Evolutionary conservation across 306 rosid genomes (phyloP), one percentile per base, ranked within the genome.

Genomic region (Vigna reflexopilosa): DNA sequence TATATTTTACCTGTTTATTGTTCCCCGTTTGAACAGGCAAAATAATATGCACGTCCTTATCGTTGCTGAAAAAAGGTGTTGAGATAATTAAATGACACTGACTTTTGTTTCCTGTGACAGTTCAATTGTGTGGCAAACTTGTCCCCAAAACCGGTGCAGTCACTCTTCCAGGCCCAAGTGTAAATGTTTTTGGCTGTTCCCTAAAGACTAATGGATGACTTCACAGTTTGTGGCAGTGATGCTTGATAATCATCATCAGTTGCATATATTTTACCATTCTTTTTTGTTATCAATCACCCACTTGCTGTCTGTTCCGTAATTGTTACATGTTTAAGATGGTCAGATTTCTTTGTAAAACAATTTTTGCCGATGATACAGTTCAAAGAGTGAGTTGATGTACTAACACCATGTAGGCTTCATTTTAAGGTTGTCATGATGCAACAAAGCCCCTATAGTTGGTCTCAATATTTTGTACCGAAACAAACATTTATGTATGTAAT

Each of bases 61-160:
- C 52, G 38, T 62, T 61, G 61, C 26, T 69, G 62, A 77, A 61
- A 54, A 62, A 63, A 62, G 67, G 42, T 10, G 10, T 22, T n/a
- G 51, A 32, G 26, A 80, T 54, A 51, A 11, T 36, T 49, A 30
- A 30, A 19, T 80, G 79, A 83, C 74, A 28, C 7, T 48, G 74
- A 77, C 32, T 57, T 81, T 80, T 78, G 64, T 50, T 56, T 86
- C 57, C 22, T 45, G n/a, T 89, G 82, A 75, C 96, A 94, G 98
- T 94, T 87, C 90, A 86, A 90, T 56, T n/a, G 89, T 26, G 94
- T 94, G 83, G 93, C 98, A 61, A 67, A 74, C 26, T 72, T 92
- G 69, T 71, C 91, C 16, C 75, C 82, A 20, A 79, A 86, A 82
- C 81, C 83, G 8, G 89, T 83, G 71, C 87, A 58, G 58, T 70